Percentiles rank a stretch among this genome's conserved stretches.
Evolutionary conservation across 306 rosid species (phyloP).

Genomic region (Cucumis hystrix): DNA sequence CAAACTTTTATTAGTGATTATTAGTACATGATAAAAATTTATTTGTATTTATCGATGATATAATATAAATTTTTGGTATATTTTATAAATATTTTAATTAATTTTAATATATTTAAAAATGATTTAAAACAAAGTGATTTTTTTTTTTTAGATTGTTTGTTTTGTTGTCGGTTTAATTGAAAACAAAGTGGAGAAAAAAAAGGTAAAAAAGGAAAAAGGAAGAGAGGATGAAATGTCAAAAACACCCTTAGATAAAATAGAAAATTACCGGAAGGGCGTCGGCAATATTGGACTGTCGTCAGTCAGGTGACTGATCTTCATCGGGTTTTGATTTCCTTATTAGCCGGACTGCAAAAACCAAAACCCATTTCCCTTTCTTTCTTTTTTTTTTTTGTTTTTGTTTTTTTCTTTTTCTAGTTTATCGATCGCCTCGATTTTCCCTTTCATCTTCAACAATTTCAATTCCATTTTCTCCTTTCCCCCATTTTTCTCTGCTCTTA

Average conservation of each 20-base stretch:
- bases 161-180: neutral
- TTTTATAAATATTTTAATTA: too few species aligned
- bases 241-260: neutral
- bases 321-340: neutral
- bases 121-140: too few species aligned
- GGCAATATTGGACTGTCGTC: slow-evolving; percentile 7
- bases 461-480: neutral
- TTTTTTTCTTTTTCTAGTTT: neutral
- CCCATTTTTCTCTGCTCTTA: neutral
- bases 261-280: neutral
- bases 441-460: neutral
- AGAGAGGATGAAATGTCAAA: neutral
- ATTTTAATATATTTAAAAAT: too few species aligned
- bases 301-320: neutral
- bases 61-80: too few species aligned
- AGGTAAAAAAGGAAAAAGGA: too few species aligned
- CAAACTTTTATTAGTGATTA: too few species aligned
- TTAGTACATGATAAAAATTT: too few species aligned
- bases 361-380: neutral
- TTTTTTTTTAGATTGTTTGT: too few species aligned
- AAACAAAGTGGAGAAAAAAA: neutral
- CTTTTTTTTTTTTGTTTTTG: neutral
- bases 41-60: too few species aligned
- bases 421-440: neutral
- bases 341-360: neutral